Evolutionary conservation across 2,329 filamentous ascomycete species (phyloP), one percentile per base, ranked within the genome.

Genomic region (Penicillium sp.): DNA sequence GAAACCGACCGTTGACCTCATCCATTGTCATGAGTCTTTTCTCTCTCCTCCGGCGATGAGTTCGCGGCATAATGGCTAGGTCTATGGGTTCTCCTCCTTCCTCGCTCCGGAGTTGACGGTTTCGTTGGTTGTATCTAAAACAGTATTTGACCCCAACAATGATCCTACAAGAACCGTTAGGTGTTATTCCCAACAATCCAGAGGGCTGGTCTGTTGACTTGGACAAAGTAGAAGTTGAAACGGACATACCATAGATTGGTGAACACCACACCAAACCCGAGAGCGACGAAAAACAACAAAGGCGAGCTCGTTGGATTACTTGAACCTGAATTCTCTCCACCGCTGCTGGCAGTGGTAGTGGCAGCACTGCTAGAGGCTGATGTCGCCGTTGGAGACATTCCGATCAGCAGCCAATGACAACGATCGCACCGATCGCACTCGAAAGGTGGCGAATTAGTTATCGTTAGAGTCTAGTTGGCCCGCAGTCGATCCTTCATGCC

Each of bases 1-100:
- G 93, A 67, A 99, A 99, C 64, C 95, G 90, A 63, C 95, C 91
- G 70, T 99, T 97, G 59, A 99, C 94, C 75, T 99, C 94, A 58
- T 99, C 94, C 86, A 97, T 97, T 2, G 89, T 90, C 94, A 99
- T 97, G 63, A 99, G 76, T 74, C 97, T 99, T 85, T 99, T 99
- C 75, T 99, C 94, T 56, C 92, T 85, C 61, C 93, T 84, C 67
- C 93, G 84, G 53, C 94, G 85, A 71, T 94, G 92, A 47, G 91
- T 88, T 56, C 91, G 79, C 54, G 91, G 90, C 83, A 97, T 91
- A 53, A 87, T 83, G 55, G 92, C 84, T 61, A 99, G 79, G 59
- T 91, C 91, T 67, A 99, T 95, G 7, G 89, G 90, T 59, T 97
- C 92, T 70, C 89, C 89, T 62, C 92, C 89, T 65, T 91, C 89